Evolutionary conservation across 441 rosid genomes (phyloP), one percentile per base, ranked within the genome.

Genomic region (Populus tomentosa): DNA sequence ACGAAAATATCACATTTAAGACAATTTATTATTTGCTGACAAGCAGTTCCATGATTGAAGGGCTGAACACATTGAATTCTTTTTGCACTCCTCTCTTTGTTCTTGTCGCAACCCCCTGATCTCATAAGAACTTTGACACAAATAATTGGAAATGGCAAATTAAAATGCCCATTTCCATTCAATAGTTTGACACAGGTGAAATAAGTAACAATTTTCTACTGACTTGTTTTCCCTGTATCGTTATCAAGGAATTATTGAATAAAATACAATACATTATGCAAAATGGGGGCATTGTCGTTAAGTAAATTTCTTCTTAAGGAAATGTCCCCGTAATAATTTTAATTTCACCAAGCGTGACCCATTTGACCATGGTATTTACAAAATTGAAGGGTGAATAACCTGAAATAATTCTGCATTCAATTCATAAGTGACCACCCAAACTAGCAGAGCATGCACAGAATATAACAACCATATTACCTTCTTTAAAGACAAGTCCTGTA

Each of bases 401-500:
- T 0, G 21, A 36, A 23, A 38, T n/a, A 10, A 30, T 21, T 21
- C 20, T 9, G 23, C 6, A 40, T 42, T 50, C 42, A n/a, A 77
- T 64, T 11, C 23, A 32, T 2, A 71, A 28, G 7, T 20, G 3
- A 53, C 7, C 33, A 50, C 36, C n/a, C 18, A 36, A 50, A 35
- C 5, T 4, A 53, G 18, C 26, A 72, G 42, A 32, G 40, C 28
- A 62, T 13, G 66, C 67, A 66, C 30, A 53, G 24, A 36, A 53
- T 24, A 24, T 4, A 35, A 71, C 38, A 18, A 6, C 5, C 24
- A 63, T 5, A 69, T 20, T 86, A 93, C 99, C 99, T 88, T 95
- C 98, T 87, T 95, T 95, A 75, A 95, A 95, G 80, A 95, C 98
- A 5, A 95, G 97, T 23, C 98, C 98, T 0, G 99, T 95, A 26